A percentile compares a stretch with the other conserved stretches of the same genome.
phyloP scores from a whole-genome alignment of 1,284 basidiomycete genomes.

The Cystobasidium pallidum region DNA sequence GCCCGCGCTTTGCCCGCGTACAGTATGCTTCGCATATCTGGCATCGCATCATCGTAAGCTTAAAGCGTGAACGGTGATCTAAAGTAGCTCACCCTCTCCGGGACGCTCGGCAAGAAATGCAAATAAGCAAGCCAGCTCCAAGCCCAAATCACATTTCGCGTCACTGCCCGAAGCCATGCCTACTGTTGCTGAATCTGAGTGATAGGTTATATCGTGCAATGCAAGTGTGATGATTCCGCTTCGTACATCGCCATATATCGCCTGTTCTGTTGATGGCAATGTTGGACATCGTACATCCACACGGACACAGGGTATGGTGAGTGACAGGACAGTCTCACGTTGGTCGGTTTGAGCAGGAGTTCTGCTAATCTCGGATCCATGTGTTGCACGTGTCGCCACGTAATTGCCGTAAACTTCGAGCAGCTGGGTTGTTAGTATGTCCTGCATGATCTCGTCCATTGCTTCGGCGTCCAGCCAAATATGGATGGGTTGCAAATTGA shows the following conservation, averaged over 20 bases:
- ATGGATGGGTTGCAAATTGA: constrained; percentile 37
- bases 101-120: neutral
- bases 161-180: neutral
- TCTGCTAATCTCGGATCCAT: too few species aligned
- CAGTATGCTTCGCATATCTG: neutral
- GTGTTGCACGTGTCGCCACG: too few species aligned
- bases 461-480: constrained; percentile 20
- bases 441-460: neutral
- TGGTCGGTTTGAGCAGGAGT: neutral
- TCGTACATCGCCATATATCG: constrained; percentile 12
- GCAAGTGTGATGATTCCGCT: constrained; percentile 1
- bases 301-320: constrained; percentile 22
- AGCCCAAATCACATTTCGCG: neutral
- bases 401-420: neutral
- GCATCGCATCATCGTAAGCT: neutral
- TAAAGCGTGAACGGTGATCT: neutral
- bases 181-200: neutral
- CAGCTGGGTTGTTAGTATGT: neutral
- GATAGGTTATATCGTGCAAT: constrained; percentile 7
- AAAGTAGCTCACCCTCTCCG: neutral
- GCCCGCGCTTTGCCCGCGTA: neutral
- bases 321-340: neutral
- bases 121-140: neutral
- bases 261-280: neutral
- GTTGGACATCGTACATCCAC: constrained; percentile 6